Evolutionary conservation across 1,284 basidiomycete genomes (phyloP).

Genomic region (Heterobasidion annosum): DNA sequence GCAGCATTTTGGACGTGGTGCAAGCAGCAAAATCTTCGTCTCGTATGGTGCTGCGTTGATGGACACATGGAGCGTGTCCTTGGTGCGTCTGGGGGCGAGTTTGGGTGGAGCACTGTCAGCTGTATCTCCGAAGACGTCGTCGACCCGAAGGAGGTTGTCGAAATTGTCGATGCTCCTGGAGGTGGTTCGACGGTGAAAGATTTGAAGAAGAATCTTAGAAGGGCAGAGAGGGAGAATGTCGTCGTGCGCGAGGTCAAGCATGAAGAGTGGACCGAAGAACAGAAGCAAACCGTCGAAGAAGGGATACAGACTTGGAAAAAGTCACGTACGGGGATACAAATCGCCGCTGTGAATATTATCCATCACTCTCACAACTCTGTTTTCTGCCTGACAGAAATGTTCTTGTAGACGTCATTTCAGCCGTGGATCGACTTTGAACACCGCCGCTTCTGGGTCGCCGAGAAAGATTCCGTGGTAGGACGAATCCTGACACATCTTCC

Average conservation of each 20-base stretch:
- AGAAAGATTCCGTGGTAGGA: slow-evolving; percentile 14
- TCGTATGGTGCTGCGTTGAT: slow-evolving; percentile 35
- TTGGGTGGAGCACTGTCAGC: slow-evolving; percentile 28
- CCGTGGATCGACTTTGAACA: slow-evolving; percentile 36
- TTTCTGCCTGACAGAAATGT: background rate
- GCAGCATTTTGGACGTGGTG: slow-evolving; percentile 27
- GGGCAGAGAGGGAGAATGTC: slow-evolving; percentile 29
- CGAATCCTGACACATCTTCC: background rate
- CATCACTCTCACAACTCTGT: background rate
- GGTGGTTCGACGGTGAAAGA: slow-evolving; percentile 28
- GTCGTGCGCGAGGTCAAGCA: slow-evolving; percentile 21
- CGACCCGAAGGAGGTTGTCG: slow-evolving; percentile 29
- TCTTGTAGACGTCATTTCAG: slow-evolving; percentile 24
- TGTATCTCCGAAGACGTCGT: slow-evolving; percentile 37
- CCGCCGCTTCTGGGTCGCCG: slow-evolving; percentile 34
- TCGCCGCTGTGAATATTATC: slow-evolving; percentile 25
- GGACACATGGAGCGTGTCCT: slow-evolving; percentile 26
- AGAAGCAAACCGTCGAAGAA: slow-evolving; percentile 25
- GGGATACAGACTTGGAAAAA: slow-evolving; percentile 32
- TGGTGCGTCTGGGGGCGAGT: slow-evolving; percentile 13
- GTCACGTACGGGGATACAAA: slow-evolving; percentile 26
- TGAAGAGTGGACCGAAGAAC: slow-evolving; percentile 23
- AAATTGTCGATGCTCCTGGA: slow-evolving; percentile 24
- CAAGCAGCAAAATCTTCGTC: slow-evolving; percentile 20
- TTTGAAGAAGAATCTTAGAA: slow-evolving; percentile 35